Conservation (phyloP, 148 eudicot species). For the Rhododendron williamsianum region DNA sequence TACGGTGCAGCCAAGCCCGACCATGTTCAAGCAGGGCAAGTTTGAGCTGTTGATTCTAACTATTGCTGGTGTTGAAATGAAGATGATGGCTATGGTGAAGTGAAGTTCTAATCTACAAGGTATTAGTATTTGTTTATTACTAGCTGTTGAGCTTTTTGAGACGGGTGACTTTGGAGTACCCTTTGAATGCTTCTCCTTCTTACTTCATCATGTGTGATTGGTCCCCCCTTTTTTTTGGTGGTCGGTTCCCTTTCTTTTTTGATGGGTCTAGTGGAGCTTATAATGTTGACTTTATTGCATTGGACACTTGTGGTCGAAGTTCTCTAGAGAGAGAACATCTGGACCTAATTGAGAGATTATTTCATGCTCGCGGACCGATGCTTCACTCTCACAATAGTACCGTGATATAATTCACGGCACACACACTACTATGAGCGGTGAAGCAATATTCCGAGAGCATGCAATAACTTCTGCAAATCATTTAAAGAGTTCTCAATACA, state of each 20-base stretch:
- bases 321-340: neutral
- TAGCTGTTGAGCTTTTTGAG: neutral
- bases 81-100: neutral
- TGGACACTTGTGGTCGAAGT: neutral
- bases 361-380: too few relatives aligned
- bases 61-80: neutral
- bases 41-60: neutral
- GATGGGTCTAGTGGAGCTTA: neutral
- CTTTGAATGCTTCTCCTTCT: neutral
- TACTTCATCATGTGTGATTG: too few relatives aligned
- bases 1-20: slow-evolving; percentile 26
- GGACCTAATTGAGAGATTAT: too few relatives aligned
- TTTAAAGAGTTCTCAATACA: too few relatives aligned
- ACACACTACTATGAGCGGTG: too few relatives aligned
- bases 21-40: slow-evolving; percentile 19
- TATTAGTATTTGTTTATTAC: neutral
- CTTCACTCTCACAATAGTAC: too few relatives aligned
- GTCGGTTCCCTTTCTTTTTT: neutral
- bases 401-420: too few relatives aligned
- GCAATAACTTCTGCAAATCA: too few relatives aligned
- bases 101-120: neutral
- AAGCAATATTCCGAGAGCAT: too few relatives aligned
- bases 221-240: too few relatives aligned
- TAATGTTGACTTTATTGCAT: too few relatives aligned
- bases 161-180: neutral